phyloP scores from a whole-genome alignment of 2,329 filamentous ascomycete species.

The Aspergillus puulaauensis region DNA sequence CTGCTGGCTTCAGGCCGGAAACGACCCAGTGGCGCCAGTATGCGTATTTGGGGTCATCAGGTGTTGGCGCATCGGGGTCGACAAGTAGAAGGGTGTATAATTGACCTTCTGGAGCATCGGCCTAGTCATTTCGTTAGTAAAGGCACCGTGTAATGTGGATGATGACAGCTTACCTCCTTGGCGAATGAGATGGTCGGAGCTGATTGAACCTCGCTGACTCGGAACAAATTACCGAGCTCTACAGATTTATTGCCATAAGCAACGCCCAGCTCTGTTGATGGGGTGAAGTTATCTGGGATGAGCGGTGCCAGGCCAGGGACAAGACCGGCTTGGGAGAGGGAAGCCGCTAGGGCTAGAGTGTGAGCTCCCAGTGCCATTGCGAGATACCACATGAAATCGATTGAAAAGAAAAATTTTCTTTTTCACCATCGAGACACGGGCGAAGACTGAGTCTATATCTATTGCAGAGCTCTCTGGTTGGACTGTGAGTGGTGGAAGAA shows the following conservation, averaged over 20 bases:
- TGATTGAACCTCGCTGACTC: slow-evolving; percentile 15
- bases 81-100: slow-evolving; percentile 15
- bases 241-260: slow-evolving; percentile 9
- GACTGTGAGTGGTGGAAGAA: slow-evolving; percentile 10
- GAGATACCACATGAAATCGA: too few species aligned
- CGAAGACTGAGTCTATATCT: not conserved
- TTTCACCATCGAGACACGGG: too few species aligned
- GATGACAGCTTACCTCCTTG: slow-evolving; percentile 1
- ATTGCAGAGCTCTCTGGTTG: not conserved
- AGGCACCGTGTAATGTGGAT: too few species aligned
- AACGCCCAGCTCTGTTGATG: slow-evolving; percentile 6
- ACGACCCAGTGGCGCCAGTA: slow-evolving; percentile 21
- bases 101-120: not conserved
- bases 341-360: not conserved
- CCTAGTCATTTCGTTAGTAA: not conserved
- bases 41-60: slow-evolving; percentile 19
- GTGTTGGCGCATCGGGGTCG: slow-evolving; percentile 18
- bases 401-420: too few species aligned
- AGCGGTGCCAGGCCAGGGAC: slow-evolving; percentile 9
- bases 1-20: slow-evolving; percentile 3
- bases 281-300: slow-evolving; percentile 11
- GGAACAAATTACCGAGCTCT: slow-evolving; percentile 11
- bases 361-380: slow-evolving; percentile 4
- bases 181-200: slow-evolving; percentile 10
- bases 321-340: slow-evolving; percentile 6